A percentile compares a stretch with the other conserved stretches of the same genome.
phyloP scores from a whole-genome alignment of 179 eudicot genomes.

The Pouteria campechiana region DNA sequence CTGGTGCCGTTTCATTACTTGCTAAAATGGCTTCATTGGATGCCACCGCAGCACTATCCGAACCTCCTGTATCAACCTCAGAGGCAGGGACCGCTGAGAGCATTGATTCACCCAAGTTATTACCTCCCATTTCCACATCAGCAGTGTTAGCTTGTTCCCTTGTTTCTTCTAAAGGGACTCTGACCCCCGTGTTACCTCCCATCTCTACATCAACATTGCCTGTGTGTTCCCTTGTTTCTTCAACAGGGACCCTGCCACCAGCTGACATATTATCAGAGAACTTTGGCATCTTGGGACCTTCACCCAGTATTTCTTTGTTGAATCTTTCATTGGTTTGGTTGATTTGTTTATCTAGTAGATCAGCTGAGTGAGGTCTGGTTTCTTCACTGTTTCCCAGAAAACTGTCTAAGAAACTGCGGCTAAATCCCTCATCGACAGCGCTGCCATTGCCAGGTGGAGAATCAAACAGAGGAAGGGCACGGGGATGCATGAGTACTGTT shows the following conservation, averaged over 20 bases:
- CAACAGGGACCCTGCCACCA: slow-evolving; percentile 6
- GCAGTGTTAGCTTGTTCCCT: slow-evolving; percentile 1
- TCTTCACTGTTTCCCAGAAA: slow-evolving; percentile 35
- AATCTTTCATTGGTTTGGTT: slow-evolving; percentile 3
- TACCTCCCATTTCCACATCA: not conserved
- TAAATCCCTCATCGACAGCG: slow-evolving; percentile 6
- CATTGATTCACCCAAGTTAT: too few species aligned
- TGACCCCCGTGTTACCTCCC: slow-evolving; percentile 10
- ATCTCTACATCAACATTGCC: not conserved
- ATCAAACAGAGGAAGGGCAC: slow-evolving; percentile 61
- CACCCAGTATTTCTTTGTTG: slow-evolving; percentile 10
- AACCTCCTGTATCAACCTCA: slow-evolving; percentile 1
- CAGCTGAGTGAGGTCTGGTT: slow-evolving; percentile 13
- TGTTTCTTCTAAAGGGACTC: slow-evolving; percentile 6
- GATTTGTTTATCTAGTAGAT: slow-evolving; percentile 9
- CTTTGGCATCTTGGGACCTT: slow-evolving; percentile 10
- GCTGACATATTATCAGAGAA: slow-evolving; percentile 1
- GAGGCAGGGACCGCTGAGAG: not conserved
- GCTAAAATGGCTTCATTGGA: not conserved
- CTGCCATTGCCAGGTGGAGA: slow-evolving; percentile 11
- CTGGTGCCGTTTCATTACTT: not conserved
- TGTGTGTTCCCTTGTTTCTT: slow-evolving; percentile 5
- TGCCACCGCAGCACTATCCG: slow-evolving; percentile 5
- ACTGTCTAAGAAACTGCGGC: slow-evolving; percentile 10
- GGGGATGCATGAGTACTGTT: slow-evolving; percentile 80